Evolutionary conservation across 2,329 filamentous ascomycete species (phyloP), one percentile per base, ranked within the genome.

Genomic region (Daldinia eschscholtzii): DNA sequence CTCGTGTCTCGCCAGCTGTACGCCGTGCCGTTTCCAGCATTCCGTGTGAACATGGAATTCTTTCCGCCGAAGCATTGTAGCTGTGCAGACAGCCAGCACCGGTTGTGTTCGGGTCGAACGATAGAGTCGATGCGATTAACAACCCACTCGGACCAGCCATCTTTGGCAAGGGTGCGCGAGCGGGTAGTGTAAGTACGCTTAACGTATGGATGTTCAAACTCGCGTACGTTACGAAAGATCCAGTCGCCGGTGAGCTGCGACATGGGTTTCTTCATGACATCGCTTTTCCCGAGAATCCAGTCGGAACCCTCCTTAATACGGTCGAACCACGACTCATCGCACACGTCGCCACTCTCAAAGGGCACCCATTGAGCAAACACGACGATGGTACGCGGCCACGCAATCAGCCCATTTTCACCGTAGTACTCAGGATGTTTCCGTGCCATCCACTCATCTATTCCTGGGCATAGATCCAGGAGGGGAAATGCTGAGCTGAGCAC

Each of bases 361-460:
- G 83, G 83, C 1, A 83, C 82, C 81, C 82, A 86, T 65, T 86
- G 83, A 3, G 83, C 84, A 46, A 84, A 86, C 10, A 85, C 78
- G 4, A 85, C 73, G 18, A 85, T 83, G 0, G 76, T 73, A 0
- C 80, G 77, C 0, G 81, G 82, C 77, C 80, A 83, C 5, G 73
- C 75, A 23, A 79, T 77, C 4, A 78, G 62, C 1, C 80, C 79
- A 46, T 81, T 70, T 15, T 79, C 70, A 3, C 80, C 79, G 42
- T 82, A 79, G 10, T 80, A 76, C 30, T 80, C 76, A 0, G 79
- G 79, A n/a, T 81, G 75, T 4, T 75, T 71, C 1, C 76, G 73
- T 48, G 76, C 72, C 70, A 79, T 80, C 68, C 80, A 79, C 64
- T 80, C 75, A 53, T 78, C 75, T 6, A 82, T 74, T 0, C 78